These are phyloP conservation scores for Bryum argenteum DNA, from an alignment of 225 moss, liverwort and hornwort genomes.

Conservation along the genomic window DNA sequence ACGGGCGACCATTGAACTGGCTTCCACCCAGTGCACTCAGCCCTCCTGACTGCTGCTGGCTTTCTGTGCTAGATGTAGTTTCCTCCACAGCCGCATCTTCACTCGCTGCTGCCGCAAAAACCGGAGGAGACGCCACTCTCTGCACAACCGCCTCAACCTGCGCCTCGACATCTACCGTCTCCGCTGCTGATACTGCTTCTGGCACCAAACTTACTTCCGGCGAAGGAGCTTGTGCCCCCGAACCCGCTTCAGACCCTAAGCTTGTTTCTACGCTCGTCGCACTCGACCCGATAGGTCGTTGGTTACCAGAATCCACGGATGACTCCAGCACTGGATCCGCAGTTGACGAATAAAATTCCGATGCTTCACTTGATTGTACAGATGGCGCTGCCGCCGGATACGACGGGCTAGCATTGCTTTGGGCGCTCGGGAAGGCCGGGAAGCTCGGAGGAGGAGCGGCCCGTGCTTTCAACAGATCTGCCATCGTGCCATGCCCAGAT, in stretches of 20 bases:
- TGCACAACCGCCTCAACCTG: background rate
- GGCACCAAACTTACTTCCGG: slow-evolving; percentile 30
- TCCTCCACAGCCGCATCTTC: slow-evolving; percentile 40
- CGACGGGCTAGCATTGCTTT: slow-evolving; percentile 21
- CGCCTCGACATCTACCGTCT: slow-evolving; percentile 6
- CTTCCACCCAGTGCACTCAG: slow-evolving; percentile 47
- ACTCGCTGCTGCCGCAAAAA: slow-evolving; percentile 28
- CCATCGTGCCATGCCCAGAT: slow-evolving; percentile 51
- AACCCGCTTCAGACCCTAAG: background rate
- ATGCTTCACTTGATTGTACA: slow-evolving; percentile 29
- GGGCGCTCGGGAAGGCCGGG: slow-evolving; percentile 24
- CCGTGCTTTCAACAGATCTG: slow-evolving; percentile 44
- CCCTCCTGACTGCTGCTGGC: slow-evolving; percentile 41
- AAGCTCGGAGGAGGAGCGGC: slow-evolving; percentile 32
- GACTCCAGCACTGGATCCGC: slow-evolving; percentile 44
- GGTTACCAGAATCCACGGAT: slow-evolving; percentile 39
- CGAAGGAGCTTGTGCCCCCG: slow-evolving; percentile 28
- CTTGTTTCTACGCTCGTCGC: slow-evolving; percentile 43
- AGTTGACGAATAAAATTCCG: slow-evolving; percentile 43
- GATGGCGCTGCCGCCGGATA: slow-evolving; percentile 23
- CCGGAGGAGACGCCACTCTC: background rate
- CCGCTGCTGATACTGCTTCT: background rate
- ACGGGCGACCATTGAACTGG: slow-evolving; percentile 56
- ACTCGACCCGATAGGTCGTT: slow-evolving; percentile 48
- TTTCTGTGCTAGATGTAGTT: slow-evolving; percentile 37